Percentiles rank a stretch among this genome's conserved stretches.
Conservation (phyloP, 768 basidiomycete species). For the Xerocomus potaroensis region DNA sequence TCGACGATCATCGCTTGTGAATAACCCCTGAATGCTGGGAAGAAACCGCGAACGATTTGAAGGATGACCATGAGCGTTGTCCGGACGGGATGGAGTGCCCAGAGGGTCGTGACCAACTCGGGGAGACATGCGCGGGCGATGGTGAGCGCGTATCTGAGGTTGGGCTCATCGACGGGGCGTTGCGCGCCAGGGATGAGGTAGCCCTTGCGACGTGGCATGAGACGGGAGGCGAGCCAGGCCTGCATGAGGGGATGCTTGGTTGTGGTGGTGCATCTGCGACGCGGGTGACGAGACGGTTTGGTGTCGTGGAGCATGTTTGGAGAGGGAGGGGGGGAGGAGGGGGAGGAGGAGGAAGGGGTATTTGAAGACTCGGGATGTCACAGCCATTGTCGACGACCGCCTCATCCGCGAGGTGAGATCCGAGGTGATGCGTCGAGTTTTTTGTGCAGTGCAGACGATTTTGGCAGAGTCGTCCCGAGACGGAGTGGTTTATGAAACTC, state of each 20-base stretch:
- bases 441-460: constrained; percentile 32
- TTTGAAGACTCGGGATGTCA: constrained; percentile 30
- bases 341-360: constrained; percentile 24
- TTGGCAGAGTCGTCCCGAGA: constrained; percentile 33
- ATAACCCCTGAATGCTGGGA: constrained; percentile 81
- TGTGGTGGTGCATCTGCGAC: constrained; percentile 26
- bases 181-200: constrained; percentile 64
- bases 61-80: constrained; percentile 67
- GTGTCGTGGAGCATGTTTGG: too few species aligned
- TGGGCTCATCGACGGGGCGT: constrained; percentile 54
- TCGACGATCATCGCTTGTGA: constrained; percentile 84
- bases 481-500: constrained; percentile 34
- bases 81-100: constrained; percentile 61
- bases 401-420: too few species aligned
- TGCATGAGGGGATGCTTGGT: constrained; percentile 31
- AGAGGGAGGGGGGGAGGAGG: too few species aligned
- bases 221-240: constrained; percentile 57
- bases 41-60: constrained; percentile 67
- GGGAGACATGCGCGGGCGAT: constrained; percentile 52
- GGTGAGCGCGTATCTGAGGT: constrained; percentile 52
- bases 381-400: too few species aligned
- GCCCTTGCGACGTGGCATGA: constrained; percentile 44
- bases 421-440: too few species aligned
- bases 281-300: too few species aligned
- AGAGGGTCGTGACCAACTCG: constrained; percentile 48